Evolutionary conservation across 495 filamentous ascomycete species (phyloP).

Genomic region (Glonium stellatum): DNA sequence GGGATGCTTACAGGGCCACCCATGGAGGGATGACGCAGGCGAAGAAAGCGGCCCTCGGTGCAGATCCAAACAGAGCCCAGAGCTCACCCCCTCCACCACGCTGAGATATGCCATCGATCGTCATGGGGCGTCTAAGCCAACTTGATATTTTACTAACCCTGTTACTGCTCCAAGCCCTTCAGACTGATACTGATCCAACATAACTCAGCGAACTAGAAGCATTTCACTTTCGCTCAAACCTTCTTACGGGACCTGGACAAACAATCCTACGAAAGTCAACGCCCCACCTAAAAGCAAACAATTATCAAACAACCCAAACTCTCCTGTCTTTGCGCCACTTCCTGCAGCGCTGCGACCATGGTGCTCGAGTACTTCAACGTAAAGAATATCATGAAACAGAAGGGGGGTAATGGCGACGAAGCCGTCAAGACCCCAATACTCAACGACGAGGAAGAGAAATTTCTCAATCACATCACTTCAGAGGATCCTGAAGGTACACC

Average conservation of each 20-base stretch:
- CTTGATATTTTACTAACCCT: not conserved
- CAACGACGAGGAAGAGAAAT: conserved; percentile 36
- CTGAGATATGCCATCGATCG: not conserved
- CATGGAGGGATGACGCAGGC: conserved; percentile 2
- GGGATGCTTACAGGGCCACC: not conserved
- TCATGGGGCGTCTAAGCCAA: not conserved
- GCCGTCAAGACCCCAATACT: conserved; percentile 30
- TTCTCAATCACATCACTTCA: conserved; percentile 34
- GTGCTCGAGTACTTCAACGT: conserved; percentile 30
- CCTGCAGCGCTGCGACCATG: conserved; percentile 9
- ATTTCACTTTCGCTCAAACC: not conserved
- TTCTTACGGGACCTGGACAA: not conserved
- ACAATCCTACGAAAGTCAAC: not conserved
- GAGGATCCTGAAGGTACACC: conserved; percentile 25
- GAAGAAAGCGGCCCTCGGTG: not conserved
- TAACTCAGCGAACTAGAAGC: not conserved
- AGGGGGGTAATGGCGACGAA: conserved; percentile 22
- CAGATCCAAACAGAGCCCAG: conserved; percentile 1
- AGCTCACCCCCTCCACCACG: not conserved
- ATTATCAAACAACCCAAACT: not conserved
- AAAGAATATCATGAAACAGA: conserved; percentile 28
- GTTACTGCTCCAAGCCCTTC: not conserved
- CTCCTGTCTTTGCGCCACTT: not conserved
- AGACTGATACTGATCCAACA: not conserved
- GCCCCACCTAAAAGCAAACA: not conserved